phyloP scores from a whole-genome alignment of 371 early-diverging fungal genomes.

The Mucor circinelloides region DNA sequence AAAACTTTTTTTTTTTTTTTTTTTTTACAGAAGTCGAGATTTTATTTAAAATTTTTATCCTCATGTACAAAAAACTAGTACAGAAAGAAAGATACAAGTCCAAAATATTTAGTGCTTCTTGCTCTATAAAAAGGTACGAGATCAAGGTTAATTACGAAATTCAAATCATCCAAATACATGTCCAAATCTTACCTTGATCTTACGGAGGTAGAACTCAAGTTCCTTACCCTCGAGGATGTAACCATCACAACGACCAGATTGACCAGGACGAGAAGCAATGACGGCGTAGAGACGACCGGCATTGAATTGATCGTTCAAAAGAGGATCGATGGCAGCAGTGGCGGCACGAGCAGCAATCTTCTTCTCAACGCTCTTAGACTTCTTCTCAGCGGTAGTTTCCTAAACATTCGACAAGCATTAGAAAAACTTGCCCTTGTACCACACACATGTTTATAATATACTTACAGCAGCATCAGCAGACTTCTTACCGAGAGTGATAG shows the following conservation, averaged over 20 bases:
- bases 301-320: slow-evolving; percentile 93
- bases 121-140: slow-evolving; percentile 21
- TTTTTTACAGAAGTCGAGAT: slow-evolving; percentile 4
- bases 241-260: slow-evolving; percentile 98
- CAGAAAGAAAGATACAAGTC: slow-evolving; percentile 1
- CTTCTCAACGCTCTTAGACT: slow-evolving; percentile 90
- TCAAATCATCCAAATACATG: not conserved
- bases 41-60: slow-evolving; percentile 8
- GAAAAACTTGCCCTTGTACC: not conserved
- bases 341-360: slow-evolving; percentile 88
- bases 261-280: slow-evolving; percentile 98
- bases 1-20: not conserved
- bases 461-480: slow-evolving; percentile 69
- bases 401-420: slow-evolving; percentile 23
- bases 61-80: slow-evolving; percentile 3
- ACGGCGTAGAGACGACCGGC: slow-evolving; percentile 96
- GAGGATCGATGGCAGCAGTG: slow-evolving; percentile 84
- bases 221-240: slow-evolving; percentile 99
- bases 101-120: slow-evolving; percentile 31
- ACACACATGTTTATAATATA: not conserved
- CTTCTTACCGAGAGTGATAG: slow-evolving; percentile 86
- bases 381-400: slow-evolving; percentile 74
- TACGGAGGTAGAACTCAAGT: slow-evolving; percentile 95
- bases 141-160: not conserved
- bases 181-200: slow-evolving; percentile 72